phyloP scores from a whole-genome alignment of 2,329 filamentous ascomycete species.

The Fusarium torulosum region DNA sequence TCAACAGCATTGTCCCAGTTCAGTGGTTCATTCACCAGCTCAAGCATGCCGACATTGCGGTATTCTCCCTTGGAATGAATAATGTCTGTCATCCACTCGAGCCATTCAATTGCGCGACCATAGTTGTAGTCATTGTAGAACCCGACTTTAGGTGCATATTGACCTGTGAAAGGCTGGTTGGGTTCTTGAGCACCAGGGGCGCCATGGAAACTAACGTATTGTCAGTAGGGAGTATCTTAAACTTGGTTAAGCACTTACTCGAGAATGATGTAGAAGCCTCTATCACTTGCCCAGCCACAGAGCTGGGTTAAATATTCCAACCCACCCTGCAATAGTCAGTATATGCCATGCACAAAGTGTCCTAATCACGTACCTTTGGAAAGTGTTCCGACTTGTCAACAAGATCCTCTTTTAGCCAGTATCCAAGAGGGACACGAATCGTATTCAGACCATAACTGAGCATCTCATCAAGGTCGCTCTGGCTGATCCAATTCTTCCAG shows the following conservation, averaged over 20 bases:
- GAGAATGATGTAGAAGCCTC: conserved; percentile 66
- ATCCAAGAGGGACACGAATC: conserved; percentile 66
- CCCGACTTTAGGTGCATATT: conserved; percentile 52
- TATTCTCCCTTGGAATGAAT: conserved; percentile 63
- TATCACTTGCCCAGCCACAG: conserved; percentile 61
- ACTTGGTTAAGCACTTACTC: conserved; percentile 48
- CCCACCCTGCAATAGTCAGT: conserved; percentile 49
- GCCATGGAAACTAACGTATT: conserved; percentile 57
- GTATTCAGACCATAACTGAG: conserved; percentile 64
- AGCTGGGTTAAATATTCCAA: conserved; percentile 61
- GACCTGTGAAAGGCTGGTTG: conserved; percentile 62
- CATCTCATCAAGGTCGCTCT: conserved; percentile 63
- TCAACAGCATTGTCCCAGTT: conserved; percentile 38
- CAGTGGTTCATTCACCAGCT: conserved; percentile 55
- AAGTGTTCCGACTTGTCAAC: conserved; percentile 65
- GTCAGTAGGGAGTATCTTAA: background rate
- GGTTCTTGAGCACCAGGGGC: conserved; percentile 63
- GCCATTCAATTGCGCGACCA: conserved; percentile 65
- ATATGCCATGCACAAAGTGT: background rate
- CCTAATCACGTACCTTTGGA: conserved; percentile 49
- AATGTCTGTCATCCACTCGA: conserved; percentile 66
- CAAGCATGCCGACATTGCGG: conserved; percentile 69
- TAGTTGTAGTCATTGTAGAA: conserved; percentile 71
- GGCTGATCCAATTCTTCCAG: conserved; percentile 64
- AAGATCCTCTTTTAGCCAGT: conserved; percentile 65